Conservation (phyloP, 768 basidiomycete genomes). For the Trametes cingulata region DNA sequence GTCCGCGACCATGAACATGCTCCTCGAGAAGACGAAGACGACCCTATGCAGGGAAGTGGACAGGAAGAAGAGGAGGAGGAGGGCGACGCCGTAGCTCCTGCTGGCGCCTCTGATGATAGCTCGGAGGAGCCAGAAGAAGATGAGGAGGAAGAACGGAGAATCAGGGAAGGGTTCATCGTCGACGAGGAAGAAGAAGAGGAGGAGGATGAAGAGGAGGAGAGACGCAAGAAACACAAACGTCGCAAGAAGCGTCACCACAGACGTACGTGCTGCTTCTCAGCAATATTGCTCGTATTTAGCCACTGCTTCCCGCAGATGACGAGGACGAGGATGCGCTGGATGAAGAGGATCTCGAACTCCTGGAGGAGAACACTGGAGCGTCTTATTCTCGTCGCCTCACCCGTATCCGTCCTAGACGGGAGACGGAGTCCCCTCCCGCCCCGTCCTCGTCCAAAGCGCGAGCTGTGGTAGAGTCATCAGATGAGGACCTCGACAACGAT, state of each 20-base stretch:
- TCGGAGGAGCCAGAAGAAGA: slow-evolving; percentile 92
- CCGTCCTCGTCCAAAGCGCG: slow-evolving; percentile 62
- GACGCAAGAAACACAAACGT: slow-evolving; percentile 65
- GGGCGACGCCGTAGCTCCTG: slow-evolving; percentile 53
- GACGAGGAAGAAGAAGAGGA: slow-evolving; percentile 90
- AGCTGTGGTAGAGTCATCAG: slow-evolving; percentile 66
- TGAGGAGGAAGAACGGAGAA: slow-evolving; percentile 78
- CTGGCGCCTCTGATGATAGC: slow-evolving; percentile 72
- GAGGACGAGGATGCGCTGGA: slow-evolving; percentile 70
- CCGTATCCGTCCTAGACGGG: slow-evolving; percentile 71
- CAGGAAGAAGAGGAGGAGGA: slow-evolving; percentile 50
- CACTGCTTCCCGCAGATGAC: slow-evolving; percentile 36
- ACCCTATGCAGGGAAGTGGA: slow-evolving; percentile 58
- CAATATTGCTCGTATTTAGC: slow-evolving; percentile 6
- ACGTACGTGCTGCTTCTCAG: slow-evolving; percentile 41
- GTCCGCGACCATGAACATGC: slow-evolving; percentile 37
- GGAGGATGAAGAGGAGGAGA: slow-evolving; percentile 60
- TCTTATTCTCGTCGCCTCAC: slow-evolving; percentile 66
- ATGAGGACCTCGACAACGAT: slow-evolving; percentile 67
- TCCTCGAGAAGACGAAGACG: slow-evolving; percentile 45
- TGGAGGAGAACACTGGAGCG: slow-evolving; percentile 84
- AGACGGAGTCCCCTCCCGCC: slow-evolving; percentile 67
- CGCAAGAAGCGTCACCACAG: slow-evolving; percentile 60
- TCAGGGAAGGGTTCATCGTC: slow-evolving; percentile 91
- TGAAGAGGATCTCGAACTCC: slow-evolving; percentile 82